Conservation (phyloP, 2,329 filamentous ascomycete genomes). For the Fusarium sp. region DNA sequence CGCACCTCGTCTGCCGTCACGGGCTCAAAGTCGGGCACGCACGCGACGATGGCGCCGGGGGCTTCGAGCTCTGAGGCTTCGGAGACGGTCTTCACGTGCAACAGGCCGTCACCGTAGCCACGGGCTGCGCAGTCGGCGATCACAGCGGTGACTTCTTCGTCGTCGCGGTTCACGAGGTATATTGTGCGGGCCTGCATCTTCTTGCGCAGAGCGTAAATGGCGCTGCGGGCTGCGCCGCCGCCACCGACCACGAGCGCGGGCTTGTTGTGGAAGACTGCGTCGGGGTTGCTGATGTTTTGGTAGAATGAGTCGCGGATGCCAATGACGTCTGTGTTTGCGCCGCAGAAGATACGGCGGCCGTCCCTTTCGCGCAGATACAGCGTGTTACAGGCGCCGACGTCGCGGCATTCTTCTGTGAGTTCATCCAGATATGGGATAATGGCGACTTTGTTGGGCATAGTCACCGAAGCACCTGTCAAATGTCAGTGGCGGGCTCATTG, state of each 20-base stretch:
- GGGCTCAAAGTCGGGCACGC: conserved; percentile 82
- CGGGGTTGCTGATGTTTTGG: conserved; percentile 64
- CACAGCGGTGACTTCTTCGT: conserved; percentile 74
- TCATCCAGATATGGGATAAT: conserved; percentile 81
- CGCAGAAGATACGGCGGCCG: conserved; percentile 69
- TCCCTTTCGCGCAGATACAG: conserved; percentile 72
- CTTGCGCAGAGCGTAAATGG: conserved; percentile 79
- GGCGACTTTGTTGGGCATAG: conserved; percentile 86
- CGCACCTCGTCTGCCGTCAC: conserved; percentile 71
- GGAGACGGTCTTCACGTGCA: conserved; percentile 71
- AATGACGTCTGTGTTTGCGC: conserved; percentile 85
- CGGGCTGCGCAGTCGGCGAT: conserved; percentile 71
- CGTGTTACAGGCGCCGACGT: conserved; percentile 85
- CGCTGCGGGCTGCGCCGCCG: conserved; percentile 82
- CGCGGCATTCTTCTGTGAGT: conserved; percentile 77
- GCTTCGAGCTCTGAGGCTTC: conserved; percentile 70
- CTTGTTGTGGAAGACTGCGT: conserved; percentile 64
- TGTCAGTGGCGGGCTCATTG: not conserved
- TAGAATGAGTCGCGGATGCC: conserved; percentile 81
- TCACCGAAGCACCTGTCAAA: conserved; percentile 73
- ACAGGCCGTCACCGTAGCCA: conserved; percentile 70
- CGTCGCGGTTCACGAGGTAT: conserved; percentile 83
- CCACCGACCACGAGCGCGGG: conserved; percentile 82
- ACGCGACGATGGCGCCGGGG: conserved; percentile 77
- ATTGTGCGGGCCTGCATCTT: conserved; percentile 77